phyloP scores from a whole-genome alignment of 1,284 basidiomycete genomes.

The Malassezia furfur region DNA sequence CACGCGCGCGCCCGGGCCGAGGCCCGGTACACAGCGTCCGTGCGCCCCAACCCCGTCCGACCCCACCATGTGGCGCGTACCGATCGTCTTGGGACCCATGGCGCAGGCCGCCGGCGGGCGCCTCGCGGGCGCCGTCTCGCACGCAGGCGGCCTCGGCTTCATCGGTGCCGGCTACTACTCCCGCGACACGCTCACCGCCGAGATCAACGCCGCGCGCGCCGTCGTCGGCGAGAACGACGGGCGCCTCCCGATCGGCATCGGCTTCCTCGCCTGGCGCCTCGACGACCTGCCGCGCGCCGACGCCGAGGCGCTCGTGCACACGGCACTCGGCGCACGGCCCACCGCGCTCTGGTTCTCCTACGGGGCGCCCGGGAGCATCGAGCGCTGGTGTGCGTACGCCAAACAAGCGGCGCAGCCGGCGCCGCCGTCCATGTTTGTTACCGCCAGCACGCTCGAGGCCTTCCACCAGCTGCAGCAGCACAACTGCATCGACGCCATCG shows the following conservation, averaged over 20 bases:
- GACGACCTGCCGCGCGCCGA: slow-evolving; percentile 12
- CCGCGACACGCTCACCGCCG: slow-evolving; percentile 18
- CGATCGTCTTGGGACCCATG: slow-evolving; percentile 38
- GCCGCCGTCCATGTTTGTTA: slow-evolving; percentile 24
- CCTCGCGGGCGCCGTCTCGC: slow-evolving; percentile 33
- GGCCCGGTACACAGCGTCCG: too few species aligned
- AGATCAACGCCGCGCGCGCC: slow-evolving; percentile 21
- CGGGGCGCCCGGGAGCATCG: slow-evolving; percentile 27
- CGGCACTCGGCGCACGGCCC: slow-evolving; percentile 24
- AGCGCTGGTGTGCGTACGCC: slow-evolving; percentile 24
- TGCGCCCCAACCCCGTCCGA: not conserved
- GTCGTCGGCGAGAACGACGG: slow-evolving; percentile 14
- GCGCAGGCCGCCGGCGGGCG: slow-evolving; percentile 35
- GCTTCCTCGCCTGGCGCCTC: slow-evolving; percentile 39
- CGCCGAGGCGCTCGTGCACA: slow-evolving; percentile 27
- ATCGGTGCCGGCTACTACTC: slow-evolving; percentile 40
- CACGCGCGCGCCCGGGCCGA: too few species aligned
- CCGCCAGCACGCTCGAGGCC: slow-evolving; percentile 23
- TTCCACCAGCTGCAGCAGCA: slow-evolving; percentile 24
- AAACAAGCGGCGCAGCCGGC: slow-evolving; percentile 22
- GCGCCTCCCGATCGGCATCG: slow-evolving; percentile 33
- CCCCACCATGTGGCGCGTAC: slow-evolving; percentile 14
- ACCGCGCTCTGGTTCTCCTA: slow-evolving; percentile 41
- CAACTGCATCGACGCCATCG: slow-evolving; percentile 30
- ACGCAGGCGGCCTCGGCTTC: slow-evolving; percentile 42